Percentiles rank a stretch among this genome's conserved stretches.
Evolutionary conservation across 768 basidiomycete species (phyloP).

Genomic region (Lenzites betulinus): DNA sequence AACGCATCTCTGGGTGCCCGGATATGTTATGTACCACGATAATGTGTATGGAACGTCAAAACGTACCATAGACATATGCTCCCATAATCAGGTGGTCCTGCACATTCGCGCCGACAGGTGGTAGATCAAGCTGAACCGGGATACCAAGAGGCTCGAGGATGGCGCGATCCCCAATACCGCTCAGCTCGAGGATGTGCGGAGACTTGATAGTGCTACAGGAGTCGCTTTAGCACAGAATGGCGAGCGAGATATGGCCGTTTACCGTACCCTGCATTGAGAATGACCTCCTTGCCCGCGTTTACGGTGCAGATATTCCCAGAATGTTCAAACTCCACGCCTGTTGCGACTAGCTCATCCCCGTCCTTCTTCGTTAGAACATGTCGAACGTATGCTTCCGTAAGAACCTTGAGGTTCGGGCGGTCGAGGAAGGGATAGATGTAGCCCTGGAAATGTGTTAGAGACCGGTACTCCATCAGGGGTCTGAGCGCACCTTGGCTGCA

Average conservation of each 20-base stretch:
- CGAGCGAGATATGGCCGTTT: too few species aligned
- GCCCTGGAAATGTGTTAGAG: neutral
- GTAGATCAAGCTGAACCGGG: slow-evolving; percentile 40
- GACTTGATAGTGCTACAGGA: slow-evolving; percentile 43
- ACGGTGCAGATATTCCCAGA: slow-evolving; percentile 31
- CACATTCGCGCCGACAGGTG: slow-evolving; percentile 49
- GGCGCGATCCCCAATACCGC: slow-evolving; percentile 46
- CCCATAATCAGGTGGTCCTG: slow-evolving; percentile 42
- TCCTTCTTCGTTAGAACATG: slow-evolving; percentile 17
- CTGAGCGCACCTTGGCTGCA: slow-evolving; percentile 25
- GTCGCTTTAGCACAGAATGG: too few species aligned
- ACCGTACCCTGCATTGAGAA: slow-evolving; percentile 40
- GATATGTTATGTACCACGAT: too few species aligned
- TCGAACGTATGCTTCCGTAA: slow-evolving; percentile 28
- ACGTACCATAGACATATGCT: slow-evolving; percentile 27
- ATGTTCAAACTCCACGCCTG: slow-evolving; percentile 39
- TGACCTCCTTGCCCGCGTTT: slow-evolving; percentile 44
- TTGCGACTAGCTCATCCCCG: slow-evolving; percentile 27
- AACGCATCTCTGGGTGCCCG: slow-evolving; percentile 14
- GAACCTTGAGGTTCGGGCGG: slow-evolving; percentile 34
- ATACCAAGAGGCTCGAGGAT: slow-evolving; percentile 39
- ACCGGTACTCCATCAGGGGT: neutral
- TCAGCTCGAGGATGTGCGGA: slow-evolving; percentile 50
- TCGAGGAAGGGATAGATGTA: slow-evolving; percentile 25
- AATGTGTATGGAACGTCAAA: too few species aligned